Conservation (phyloP, 169 alveolate species). For the Plasmodium knowlesi region DNA sequence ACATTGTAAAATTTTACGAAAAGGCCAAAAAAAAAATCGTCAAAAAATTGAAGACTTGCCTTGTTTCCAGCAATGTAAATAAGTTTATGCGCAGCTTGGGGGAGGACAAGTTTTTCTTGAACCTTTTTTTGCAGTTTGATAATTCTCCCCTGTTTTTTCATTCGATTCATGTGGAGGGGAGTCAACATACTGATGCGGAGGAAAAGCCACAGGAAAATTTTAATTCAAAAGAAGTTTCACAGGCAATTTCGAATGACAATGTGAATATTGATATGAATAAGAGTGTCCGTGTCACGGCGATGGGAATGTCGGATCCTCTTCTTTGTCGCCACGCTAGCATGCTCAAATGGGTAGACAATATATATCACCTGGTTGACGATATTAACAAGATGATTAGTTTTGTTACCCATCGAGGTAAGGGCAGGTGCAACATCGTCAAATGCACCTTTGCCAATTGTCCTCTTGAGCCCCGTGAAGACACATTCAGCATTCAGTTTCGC, state of each 20-base stretch:
- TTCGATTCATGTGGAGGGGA: not conserved
- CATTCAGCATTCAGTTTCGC: slow-evolving; percentile 6
- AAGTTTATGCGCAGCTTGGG: not conserved
- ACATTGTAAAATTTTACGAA: slow-evolving; percentile 40
- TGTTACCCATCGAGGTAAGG: slow-evolving; percentile 8
- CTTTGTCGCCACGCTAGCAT: not conserved
- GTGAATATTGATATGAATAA: not conserved
- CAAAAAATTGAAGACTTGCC: not conserved
- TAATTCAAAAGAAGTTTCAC: too few species aligned
- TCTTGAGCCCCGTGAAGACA: not conserved
- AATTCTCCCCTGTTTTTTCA: slow-evolving; percentile 51
- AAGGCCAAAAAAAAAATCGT: slow-evolving; percentile 20
- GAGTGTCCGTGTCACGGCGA: not conserved
- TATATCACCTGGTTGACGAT: slow-evolving; percentile 20
- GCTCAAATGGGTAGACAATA: not conserved
- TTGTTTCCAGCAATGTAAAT: slow-evolving; percentile 16
- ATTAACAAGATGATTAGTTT: slow-evolving; percentile 16
- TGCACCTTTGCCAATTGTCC: not conserved
- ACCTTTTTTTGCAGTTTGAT: slow-evolving; percentile 13
- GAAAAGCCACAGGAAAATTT: not conserved
- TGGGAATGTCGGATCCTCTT: not conserved
- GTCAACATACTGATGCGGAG: not conserved
- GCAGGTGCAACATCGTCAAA: not conserved
- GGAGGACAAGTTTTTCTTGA: slow-evolving; percentile 22
- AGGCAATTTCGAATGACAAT: not conserved